Percentiles rank a stretch among this genome's conserved stretches.
phyloP scores from a whole-genome alignment of 345 rosid genomes.

The Eucalyptus regnans region DNA sequence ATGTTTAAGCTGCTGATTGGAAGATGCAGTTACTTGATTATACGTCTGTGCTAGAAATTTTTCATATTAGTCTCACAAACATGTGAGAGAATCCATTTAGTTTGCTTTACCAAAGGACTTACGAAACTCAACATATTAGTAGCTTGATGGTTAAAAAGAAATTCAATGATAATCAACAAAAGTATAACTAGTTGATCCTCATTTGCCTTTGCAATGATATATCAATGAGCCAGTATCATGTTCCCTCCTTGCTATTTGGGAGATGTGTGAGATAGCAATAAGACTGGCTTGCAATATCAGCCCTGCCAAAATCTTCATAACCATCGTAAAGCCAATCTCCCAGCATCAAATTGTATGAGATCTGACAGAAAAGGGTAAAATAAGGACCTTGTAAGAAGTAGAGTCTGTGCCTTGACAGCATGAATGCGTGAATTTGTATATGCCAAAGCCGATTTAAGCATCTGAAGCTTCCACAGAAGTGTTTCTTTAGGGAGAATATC shows the following conservation, averaged over 20 bases:
- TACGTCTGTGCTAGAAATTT: neutral
- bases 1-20: neutral
- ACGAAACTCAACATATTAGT: neutral
- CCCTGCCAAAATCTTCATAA: neutral
- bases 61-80: neutral
- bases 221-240: neutral
- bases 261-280: neutral
- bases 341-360: neutral
- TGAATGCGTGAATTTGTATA: slow-evolving; percentile 64
- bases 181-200: neutral
- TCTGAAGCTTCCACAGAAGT: slow-evolving; percentile 64
- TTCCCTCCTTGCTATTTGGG: neutral
- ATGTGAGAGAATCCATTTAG: neutral
- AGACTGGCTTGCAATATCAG: neutral
- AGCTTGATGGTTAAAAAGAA: neutral
- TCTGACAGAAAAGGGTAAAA: neutral
- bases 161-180: neutral
- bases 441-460: slow-evolving; percentile 54
- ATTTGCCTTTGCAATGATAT: neutral
- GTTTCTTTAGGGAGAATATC: slow-evolving; percentile 55
- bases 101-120: neutral
- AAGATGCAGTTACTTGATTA: neutral
- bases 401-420: slow-evolving; percentile 53
- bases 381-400: slow-evolving; percentile 42
- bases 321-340: neutral